These are phyloP conservation scores for Zizania latifolia DNA, from an alignment of 176 grass and related monocot species.

Conservation along the genomic window DNA sequence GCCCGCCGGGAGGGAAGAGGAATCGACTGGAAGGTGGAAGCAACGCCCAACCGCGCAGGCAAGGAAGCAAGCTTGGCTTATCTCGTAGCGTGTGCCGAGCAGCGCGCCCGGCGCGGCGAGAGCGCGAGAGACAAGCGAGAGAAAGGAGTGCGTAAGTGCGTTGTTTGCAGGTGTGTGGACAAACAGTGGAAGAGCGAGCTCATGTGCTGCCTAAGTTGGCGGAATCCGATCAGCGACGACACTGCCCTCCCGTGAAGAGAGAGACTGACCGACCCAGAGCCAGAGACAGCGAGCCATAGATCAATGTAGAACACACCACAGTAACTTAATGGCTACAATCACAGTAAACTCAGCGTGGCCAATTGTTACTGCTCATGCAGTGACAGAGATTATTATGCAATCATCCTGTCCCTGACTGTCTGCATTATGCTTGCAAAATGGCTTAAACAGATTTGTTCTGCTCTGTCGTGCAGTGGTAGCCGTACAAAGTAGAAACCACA, in stretches of 20 bases:
- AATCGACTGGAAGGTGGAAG: background rate
- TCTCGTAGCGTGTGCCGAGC: slow-evolving; percentile 14
- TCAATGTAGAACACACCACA: background rate
- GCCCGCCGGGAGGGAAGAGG: background rate
- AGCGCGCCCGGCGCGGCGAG: background rate
- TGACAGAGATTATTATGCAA: background rate
- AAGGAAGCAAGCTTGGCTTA: slow-evolving; percentile 20
- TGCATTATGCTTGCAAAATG: background rate
- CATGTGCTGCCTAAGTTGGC: slow-evolving; percentile 33
- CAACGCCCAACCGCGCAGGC: background rate
- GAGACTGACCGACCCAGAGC: no score
- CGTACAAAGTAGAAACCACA: background rate
- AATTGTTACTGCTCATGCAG: background rate
- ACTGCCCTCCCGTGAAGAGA: slow-evolving; percentile 33
- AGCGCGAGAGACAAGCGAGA: slow-evolving; percentile 1
- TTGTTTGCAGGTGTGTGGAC: slow-evolving; percentile 38
- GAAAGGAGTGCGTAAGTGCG: slow-evolving; percentile 40
- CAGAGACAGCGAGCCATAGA: background rate
- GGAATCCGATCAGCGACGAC: background rate
- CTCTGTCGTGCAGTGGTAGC: no score
- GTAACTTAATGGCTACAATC: background rate
- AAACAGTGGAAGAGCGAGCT: slow-evolving; percentile 21
- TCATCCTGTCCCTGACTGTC: background rate
- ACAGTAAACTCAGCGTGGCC: background rate
- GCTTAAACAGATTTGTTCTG: background rate